Conservation (phyloP, 2,329 filamentous ascomycete genomes). For the Aureobasidium uvarum region DNA sequence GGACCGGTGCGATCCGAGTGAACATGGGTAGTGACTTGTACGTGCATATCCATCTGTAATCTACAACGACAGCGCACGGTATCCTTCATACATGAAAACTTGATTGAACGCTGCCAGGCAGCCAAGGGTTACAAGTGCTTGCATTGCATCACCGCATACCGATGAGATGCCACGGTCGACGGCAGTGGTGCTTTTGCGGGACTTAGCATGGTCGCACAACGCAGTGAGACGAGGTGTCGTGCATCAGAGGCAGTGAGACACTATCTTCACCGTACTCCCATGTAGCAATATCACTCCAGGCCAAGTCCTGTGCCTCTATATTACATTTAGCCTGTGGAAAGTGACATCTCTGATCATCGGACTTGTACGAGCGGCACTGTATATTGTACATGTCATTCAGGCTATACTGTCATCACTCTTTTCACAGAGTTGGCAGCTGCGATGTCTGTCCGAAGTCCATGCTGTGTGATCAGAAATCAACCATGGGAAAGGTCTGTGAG, state of each 20-base stretch:
- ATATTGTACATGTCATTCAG: background rate
- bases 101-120: slow-evolving; percentile 1
- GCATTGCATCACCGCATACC: slow-evolving; percentile 19
- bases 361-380: background rate
- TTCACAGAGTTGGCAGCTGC: background rate
- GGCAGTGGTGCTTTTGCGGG: background rate
- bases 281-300: background rate
- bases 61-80: slow-evolving; percentile 14
- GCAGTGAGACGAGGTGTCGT: slow-evolving; percentile 19
- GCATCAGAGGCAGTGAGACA: slow-evolving; percentile 15
- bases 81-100: background rate
- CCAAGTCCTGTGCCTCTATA: background rate
- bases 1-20: slow-evolving; percentile 15
- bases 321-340: background rate
- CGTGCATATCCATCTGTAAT: slow-evolving; percentile 14
- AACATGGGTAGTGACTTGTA: background rate
- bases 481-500: background rate
- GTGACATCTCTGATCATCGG: background rate
- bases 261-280: background rate
- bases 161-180: background rate
- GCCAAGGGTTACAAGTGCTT: background rate
- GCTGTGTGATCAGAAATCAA: background rate
- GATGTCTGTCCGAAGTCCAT: background rate
- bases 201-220: slow-evolving; percentile 1
- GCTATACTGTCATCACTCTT: slow-evolving; percentile 8